Conservation (phyloP, 2,329 filamentous ascomycete species). For the Dendrostoma leiphaemia region DNA sequence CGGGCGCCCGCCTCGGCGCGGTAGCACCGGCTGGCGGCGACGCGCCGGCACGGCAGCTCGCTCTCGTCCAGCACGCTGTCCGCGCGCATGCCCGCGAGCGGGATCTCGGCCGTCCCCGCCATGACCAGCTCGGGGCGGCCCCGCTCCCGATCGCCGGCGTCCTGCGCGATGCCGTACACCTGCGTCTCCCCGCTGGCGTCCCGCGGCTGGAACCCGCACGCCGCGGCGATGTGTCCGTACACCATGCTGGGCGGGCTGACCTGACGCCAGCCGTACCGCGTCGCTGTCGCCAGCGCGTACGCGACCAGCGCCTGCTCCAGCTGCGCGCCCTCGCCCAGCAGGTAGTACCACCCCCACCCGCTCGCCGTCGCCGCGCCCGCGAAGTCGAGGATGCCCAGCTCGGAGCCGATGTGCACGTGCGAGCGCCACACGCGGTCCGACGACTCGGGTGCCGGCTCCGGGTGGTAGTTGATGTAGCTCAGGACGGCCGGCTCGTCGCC, state of each 20-base stretch:
- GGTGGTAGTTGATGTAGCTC: constrained; percentile 76
- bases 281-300: constrained; percentile 75
- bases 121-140: constrained; percentile 71
- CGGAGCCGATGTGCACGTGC: constrained; percentile 81
- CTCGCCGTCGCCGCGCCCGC: constrained; percentile 74
- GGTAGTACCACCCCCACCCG: constrained; percentile 98
- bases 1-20: constrained; percentile 90
- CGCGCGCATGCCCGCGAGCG: constrained; percentile 87
- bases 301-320: constrained; percentile 93
- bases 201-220: constrained; percentile 92
- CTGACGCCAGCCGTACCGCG: constrained; percentile 68
- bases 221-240: constrained; percentile 84
- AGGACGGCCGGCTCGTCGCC: constrained; percentile 65
- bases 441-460: constrained; percentile 31
- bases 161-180: constrained; percentile 76
- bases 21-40: constrained; percentile 89
- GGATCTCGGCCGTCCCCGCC: constrained; percentile 90
- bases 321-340: constrained; percentile 85
- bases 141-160: constrained; percentile 56
- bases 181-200: constrained; percentile 91
- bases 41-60: constrained; percentile 73
- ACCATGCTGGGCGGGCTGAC: constrained; percentile 87
- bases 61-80: constrained; percentile 62
- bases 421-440: constrained; percentile 60
- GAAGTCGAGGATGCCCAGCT: constrained; percentile 91